A percentile compares a stretch with the other conserved stretches of the same genome.
These are phyloP conservation scores for Immersiporthe knoxdaviesiana DNA, from an alignment of 2,329 filamentous ascomycete genomes.

Conservation along the genomic window DNA sequence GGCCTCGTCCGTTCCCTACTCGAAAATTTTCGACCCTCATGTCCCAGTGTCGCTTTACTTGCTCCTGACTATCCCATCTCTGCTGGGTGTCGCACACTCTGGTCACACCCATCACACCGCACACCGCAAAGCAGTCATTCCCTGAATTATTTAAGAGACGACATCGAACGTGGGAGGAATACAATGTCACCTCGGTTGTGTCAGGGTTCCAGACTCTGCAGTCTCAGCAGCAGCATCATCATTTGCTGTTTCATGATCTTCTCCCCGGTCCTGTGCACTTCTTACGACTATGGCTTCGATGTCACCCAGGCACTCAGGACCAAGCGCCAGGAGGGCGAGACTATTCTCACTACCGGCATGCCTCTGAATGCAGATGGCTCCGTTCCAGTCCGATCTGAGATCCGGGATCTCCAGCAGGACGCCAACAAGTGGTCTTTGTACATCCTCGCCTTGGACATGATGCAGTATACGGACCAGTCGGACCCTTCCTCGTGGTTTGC, in stretches of 20 bases:
- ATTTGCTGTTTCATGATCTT: slow-evolving; percentile 27
- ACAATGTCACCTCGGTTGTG: slow-evolving; percentile 13
- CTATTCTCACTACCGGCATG: slow-evolving; percentile 49
- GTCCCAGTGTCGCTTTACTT: background rate
- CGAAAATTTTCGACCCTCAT: background rate
- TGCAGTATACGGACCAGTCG: slow-evolving; percentile 69
- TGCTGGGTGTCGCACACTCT: background rate
- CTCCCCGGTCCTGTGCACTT: slow-evolving; percentile 30
- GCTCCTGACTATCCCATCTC: background rate
- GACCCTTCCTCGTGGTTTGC: slow-evolving; percentile 75
- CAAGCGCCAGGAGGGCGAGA: slow-evolving; percentile 44
- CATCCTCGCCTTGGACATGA: slow-evolving; percentile 72
- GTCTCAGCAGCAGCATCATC: slow-evolving; percentile 19
- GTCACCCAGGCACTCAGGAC: slow-evolving; percentile 39
- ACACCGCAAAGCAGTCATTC: background rate
- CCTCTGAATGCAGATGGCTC: slow-evolving; percentile 37
- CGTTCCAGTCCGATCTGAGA: slow-evolving; percentile 61
- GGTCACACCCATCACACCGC: background rate
- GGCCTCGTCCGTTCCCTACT: background rate
- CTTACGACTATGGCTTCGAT: slow-evolving; percentile 59
- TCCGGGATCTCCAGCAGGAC: slow-evolving; percentile 67
- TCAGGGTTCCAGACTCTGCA: slow-evolving; percentile 11
- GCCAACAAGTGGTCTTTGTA: slow-evolving; percentile 75
- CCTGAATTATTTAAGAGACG: background rate
- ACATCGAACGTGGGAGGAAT: background rate